Conservation (phyloP, 768 basidiomycete genomes). For the Leccinum aurantiacum region DNA sequence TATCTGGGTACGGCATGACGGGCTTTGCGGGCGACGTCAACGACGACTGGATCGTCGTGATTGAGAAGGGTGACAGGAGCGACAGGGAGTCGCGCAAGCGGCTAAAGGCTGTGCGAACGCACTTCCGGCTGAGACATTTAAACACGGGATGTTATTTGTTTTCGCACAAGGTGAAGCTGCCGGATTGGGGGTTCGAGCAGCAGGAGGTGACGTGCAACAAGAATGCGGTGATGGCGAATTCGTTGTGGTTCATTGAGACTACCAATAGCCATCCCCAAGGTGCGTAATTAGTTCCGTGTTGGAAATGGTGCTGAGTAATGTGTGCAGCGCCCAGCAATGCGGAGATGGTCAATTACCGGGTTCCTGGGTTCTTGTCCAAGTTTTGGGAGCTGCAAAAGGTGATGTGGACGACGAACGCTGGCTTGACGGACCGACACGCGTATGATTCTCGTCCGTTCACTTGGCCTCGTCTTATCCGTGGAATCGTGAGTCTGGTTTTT, state of each 20-base stretch:
- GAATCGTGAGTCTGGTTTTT: conserved; percentile 68
- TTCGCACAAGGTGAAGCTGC: conserved; percentile 96
- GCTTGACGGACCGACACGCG: conserved; percentile 90
- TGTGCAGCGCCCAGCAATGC: conserved; percentile 66
- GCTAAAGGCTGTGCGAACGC: conserved; percentile 75
- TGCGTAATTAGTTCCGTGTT: conserved; percentile 41
- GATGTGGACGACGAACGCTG: conserved; percentile 97
- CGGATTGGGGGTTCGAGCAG: conserved; percentile 97
- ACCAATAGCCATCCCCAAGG: conserved; percentile 61
- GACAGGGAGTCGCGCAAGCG: conserved; percentile 70
- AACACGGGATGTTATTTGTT: conserved; percentile 95
- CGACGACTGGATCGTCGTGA: conserved; percentile 91
- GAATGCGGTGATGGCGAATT: conserved; percentile 87
- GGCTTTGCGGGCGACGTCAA: conserved; percentile 88
- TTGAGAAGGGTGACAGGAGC: conserved; percentile 62
- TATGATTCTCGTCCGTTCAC: conserved; percentile 91
- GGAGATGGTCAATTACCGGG: conserved; percentile 83
- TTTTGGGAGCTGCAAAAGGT: conserved; percentile 90
- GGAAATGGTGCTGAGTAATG: background rate
- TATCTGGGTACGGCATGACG: conserved; percentile 88
- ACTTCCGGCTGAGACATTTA: conserved; percentile 80
- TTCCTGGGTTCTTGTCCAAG: conserved; percentile 88
- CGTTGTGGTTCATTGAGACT: conserved; percentile 94
- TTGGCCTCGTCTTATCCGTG: conserved; percentile 90
- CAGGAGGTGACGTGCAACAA: conserved; percentile 99